Evolutionary conservation across 2,329 filamentous ascomycete species (phyloP), one percentile per base, ranked within the genome.

Genomic region (Pseudogymnoascus sp.): DNA sequence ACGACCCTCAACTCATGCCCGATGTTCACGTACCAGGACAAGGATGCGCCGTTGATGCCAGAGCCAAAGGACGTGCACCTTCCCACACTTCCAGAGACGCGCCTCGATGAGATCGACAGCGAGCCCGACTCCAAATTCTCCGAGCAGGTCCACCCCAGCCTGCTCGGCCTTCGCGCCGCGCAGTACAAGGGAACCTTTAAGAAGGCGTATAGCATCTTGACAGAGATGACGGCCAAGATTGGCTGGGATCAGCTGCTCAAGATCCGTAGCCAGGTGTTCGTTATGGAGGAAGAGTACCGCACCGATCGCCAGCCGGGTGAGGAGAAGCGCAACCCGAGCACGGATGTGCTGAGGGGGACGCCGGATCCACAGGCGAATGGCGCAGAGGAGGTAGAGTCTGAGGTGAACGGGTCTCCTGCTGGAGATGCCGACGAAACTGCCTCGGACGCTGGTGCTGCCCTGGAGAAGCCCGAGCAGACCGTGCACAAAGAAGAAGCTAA

Each of bases 1-100:
- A 87, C 96, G 4, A 97, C 95, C 3, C 82, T 99, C 61, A 99
- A 99, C 77, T 99, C 95, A 16, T 99, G 95, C 75, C 95, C 95
- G 7, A 99, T 99, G 95, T 99, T 99, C 75, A 99, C 95, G 5
- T 97, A 99, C 75, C 95, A 97, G 76, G 95, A 99, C 76, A 97
- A 97, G 75, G 95, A 99, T 74, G 89, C 92, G 5, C 95, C 95
- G 3, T 79, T 95, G 64, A 93, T 97, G 89, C 95, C 95, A 1
- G 92, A 96, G 71, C 93, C 95, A 0, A 88, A 89, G 69, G 90
- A 92, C 62, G 89, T 97, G 43, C 86, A 90, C 68, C 83, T 99
- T 12, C 95, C 95, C 0, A 90, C 93, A 14, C 82, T 97, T 61
- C 83, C 89, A 0, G 95, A 97, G 75, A 96, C 91, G 16, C 86